A percentile compares a stretch with the other conserved stretches of the same genome.
These are phyloP conservation scores for Boletus rubescentipes DNA, from an alignment of 768 basidiomycete genomes.

Conservation along the genomic window DNA sequence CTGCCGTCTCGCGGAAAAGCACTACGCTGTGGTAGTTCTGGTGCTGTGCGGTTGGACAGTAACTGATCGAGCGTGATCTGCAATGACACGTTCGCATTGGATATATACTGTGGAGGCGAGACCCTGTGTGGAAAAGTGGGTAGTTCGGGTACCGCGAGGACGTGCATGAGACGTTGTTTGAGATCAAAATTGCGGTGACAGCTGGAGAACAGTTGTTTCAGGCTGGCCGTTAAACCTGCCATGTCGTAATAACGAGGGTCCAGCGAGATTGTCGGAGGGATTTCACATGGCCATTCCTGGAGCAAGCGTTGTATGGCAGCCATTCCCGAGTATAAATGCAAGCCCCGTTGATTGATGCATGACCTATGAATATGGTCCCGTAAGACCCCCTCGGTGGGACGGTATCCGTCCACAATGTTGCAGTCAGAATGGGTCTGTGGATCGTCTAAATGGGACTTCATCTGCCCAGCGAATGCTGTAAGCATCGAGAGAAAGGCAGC, in stretches of 20 bases:
- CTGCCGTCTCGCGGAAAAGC: no score
- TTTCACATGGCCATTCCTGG: conserved; percentile 11
- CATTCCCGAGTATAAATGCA: no score
- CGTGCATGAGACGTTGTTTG: conserved; percentile 3
- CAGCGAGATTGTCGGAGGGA: neutral
- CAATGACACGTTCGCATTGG: neutral
- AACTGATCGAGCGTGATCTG: no score
- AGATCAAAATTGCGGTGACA: conserved; percentile 9
- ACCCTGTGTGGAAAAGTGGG: neutral
- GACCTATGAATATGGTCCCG: neutral
- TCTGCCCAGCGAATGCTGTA: conserved; percentile 25
- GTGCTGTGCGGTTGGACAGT: no score
- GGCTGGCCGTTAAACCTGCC: neutral
- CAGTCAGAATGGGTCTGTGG: conserved; percentile 1
- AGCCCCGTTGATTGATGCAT: no score
- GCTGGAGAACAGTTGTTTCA: conserved; percentile 10
- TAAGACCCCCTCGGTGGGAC: neutral
- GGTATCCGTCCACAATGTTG: conserved; percentile 12
- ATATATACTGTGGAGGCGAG: neutral
- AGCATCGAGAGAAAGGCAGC: conserved; percentile 26
- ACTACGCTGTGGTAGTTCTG: no score
- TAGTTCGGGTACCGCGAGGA: neutral
- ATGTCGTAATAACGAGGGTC: neutral
- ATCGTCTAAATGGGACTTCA: neutral
- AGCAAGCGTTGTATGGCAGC: conserved; percentile 2